A percentile compares a stretch with the other conserved stretches of the same genome.
Evolutionary conservation across 345 rosid species (phyloP).

Genomic region (Noccaea bulbosa): DNA sequence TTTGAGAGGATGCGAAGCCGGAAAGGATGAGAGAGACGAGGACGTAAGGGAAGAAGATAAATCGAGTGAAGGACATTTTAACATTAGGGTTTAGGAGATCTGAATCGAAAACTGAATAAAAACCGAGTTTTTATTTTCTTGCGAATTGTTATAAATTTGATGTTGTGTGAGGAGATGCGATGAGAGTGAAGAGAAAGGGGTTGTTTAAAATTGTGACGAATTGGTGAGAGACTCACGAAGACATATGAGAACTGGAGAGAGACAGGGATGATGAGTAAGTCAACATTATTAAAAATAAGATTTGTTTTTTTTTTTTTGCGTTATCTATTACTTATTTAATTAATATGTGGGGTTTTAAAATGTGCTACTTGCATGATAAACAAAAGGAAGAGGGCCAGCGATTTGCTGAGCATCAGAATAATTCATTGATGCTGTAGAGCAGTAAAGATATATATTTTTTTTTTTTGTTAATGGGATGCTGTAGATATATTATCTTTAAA

Average conservation of each 20-base stretch:
- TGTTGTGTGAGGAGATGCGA: background rate
- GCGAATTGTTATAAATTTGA: background rate
- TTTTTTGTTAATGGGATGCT: background rate
- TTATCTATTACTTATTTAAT: background rate
- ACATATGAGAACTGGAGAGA: constrained; percentile 4
- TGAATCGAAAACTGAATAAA: background rate
- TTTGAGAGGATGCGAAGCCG: constrained; percentile 39
- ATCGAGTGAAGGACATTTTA: constrained; percentile 29
- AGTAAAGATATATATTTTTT: too few species aligned
- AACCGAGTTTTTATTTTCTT: background rate
- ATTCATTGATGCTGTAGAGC: background rate
- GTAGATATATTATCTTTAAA: background rate
- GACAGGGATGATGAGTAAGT: constrained; percentile 6
- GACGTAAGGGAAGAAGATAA: constrained; percentile 35
- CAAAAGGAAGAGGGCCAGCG: constrained; percentile 20
- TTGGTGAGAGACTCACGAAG: constrained; percentile 21
- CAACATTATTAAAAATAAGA: constrained; percentile 25
- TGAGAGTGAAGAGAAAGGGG: constrained; percentile 18
- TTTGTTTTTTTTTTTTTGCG: background rate
- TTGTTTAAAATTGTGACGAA: constrained; percentile 7
- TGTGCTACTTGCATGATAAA: constrained; percentile 25
- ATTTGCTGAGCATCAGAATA: background rate
- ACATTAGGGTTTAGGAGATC: constrained; percentile 8
- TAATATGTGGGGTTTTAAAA: background rate
- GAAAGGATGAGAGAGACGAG: constrained; percentile 26